A percentile compares a stretch with the other conserved stretches of the same genome.
Evolutionary conservation across 352 stramenopile species (phyloP).

Genomic region (Elongisporangium anandrum): DNA sequence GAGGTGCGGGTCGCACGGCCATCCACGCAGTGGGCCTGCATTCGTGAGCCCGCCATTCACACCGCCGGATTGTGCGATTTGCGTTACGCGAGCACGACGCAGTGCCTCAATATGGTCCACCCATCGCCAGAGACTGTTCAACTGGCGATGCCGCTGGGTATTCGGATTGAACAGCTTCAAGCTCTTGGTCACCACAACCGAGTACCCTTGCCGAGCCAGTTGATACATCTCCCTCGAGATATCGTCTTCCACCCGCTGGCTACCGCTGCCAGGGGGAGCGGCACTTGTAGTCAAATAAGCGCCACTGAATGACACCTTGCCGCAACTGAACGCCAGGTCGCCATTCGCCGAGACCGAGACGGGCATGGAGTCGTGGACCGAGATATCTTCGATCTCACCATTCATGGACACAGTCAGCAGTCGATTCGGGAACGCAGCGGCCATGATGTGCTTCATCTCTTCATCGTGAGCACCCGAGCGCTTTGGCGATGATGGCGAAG

Average conservation of each 20-base stretch:
- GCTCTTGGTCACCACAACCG: conserved; percentile 70
- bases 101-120: conserved; percentile 79
- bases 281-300: conserved; percentile 19
- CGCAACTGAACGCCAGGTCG: conserved; percentile 72
- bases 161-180: conserved; percentile 56
- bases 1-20: conserved; percentile 63
- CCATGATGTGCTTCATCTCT: conserved; percentile 29
- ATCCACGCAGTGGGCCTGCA: conserved; percentile 51
- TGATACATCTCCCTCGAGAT: conserved; percentile 77
- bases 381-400: conserved; percentile 83
- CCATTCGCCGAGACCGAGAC: conserved; percentile 70
- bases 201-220: conserved; percentile 74
- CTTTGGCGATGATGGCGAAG: conserved; percentile 6
- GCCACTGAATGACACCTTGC: conserved; percentile 61
- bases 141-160: conserved; percentile 35
- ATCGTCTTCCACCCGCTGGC: conserved; percentile 37
- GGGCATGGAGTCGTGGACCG: conserved; percentile 84
- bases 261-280: conserved; percentile 16
- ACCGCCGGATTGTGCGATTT: conserved; percentile 35
- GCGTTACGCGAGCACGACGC: conserved; percentile 52
- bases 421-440: conserved; percentile 75
- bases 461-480: conserved; percentile 15
- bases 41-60: conserved; percentile 19
- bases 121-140: conserved; percentile 77
- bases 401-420: conserved; percentile 66